These are phyloP conservation scores for Pulicaria dysenterica DNA, from an alignment of 129 eudicot species.

Conservation along the genomic window DNA sequence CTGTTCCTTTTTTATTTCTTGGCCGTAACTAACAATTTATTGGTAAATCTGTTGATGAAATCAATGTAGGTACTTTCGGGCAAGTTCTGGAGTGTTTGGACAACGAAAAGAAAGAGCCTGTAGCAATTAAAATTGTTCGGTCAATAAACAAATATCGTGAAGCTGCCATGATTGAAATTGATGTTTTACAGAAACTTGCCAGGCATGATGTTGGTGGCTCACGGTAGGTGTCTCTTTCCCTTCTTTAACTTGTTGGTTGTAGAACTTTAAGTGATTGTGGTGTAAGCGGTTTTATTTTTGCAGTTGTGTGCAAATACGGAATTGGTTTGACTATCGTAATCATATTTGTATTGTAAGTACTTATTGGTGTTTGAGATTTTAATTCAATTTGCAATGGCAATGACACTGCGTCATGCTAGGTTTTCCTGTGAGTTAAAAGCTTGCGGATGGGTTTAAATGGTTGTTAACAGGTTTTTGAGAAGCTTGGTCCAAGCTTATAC, in stretches of 20 bases:
- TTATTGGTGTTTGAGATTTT: conserved; percentile 48
- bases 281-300: conserved; percentile 72
- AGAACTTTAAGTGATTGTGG: conserved; percentile 42
- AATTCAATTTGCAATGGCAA: conserved; percentile 36
- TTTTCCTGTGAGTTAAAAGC: conserved; percentile 62
- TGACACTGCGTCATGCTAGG: conserved; percentile 41
- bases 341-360: conserved; percentile 98
- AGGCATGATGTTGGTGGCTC: conserved; percentile 76
- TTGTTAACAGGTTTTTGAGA: conserved; percentile 96
- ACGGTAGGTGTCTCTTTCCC: conserved; percentile 51
- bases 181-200: conserved; percentile 76
- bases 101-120: conserved; percentile 79
- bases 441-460: conserved; percentile 68
- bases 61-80: conserved; percentile 75
- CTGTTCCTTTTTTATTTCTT: background rate
- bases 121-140: conserved; percentile 85
- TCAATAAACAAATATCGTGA: conserved; percentile 84
- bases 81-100: conserved; percentile 91
- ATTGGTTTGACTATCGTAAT: conserved; percentile 99
- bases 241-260: conserved; percentile 6
- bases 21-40: background rate
- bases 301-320: conserved; percentile 99
- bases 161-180: conserved; percentile 92
- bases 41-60: conserved; percentile 15
- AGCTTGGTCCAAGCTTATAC: conserved; percentile 97